phyloP scores from a whole-genome alignment of 345 rosid genomes.

The Erysimum cheiranthoides region DNA sequence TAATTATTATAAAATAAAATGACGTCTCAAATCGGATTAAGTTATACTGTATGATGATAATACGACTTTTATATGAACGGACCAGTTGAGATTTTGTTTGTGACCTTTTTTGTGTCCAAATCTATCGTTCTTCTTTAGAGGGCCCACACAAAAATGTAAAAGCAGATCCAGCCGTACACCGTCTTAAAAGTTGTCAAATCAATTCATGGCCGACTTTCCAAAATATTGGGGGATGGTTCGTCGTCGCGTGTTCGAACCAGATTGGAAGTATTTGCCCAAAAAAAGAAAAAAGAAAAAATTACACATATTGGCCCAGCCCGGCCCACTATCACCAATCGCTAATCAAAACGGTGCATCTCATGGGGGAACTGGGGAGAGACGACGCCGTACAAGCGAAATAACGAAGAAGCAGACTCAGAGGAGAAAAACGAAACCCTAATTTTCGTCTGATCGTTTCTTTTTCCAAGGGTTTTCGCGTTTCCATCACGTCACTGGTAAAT shows the following conservation, averaged over 20 bases:
- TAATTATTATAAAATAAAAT: background rate
- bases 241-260: background rate
- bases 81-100: conserved; percentile 11
- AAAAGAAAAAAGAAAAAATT: too few species aligned
- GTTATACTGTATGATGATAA: background rate
- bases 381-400: too few species aligned
- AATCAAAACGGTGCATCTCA: too few species aligned
- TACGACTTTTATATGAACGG: background rate
- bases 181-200: background rate
- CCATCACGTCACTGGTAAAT: conserved; percentile 3
- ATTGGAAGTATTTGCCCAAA: too few species aligned
- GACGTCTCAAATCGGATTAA: conserved; percentile 1
- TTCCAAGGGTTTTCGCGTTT: background rate
- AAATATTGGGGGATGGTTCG: background rate
- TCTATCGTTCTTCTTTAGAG: background rate
- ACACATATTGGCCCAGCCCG: too few species aligned
- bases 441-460: background rate
- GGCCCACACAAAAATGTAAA: background rate
- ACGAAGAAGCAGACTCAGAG: too few species aligned
- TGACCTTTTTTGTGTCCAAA: conserved; percentile 5
- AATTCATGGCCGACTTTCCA: background rate
- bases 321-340: too few species aligned
- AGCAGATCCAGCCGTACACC: conserved; percentile 7
- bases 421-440: background rate
- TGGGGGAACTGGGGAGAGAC: too few species aligned